Base-by-base conservation (phyloP, 2,329 filamentous ascomycete species). In the Colletotrichum cereale region DNA sequence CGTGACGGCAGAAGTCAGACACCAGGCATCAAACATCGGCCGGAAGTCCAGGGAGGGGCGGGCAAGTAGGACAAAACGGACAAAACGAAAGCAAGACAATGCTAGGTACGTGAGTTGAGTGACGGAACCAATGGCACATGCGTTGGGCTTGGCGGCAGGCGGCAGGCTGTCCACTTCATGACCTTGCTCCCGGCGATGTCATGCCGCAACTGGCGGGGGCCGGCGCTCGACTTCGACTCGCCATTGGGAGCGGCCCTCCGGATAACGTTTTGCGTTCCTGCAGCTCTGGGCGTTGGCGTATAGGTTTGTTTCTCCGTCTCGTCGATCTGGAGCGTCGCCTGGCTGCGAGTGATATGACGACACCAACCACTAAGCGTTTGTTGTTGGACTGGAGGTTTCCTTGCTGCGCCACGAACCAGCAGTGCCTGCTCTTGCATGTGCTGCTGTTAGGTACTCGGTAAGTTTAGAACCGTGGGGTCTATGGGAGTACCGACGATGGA, bases 321-420 rank as follows among this genome's bases (percentile, higher is more conserved):
- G 61, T 31, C 48, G 34, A 63, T 63, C 36, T 52, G 60, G 47
- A 52, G 47, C 60, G 60, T 18, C 24, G 47, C 36, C 26, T 18
- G 47, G 26, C 61, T 42, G 47, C 36, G n/a, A 63, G 47, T 38
- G 34, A 48, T 42, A 26, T 16, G n/a, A 16, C 18, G 44, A 34
- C 21, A 24, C 47, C 31, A 29, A 52, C 34, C 14, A 53, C 21
- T 18, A 62, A 42, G 24, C 4, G 34, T 42, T 40, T 53, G 24
- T 31, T 29, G 60, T 40, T 62, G 61, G 18, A 34, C 21, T 40
- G 34, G 38, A 44, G 21, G 21, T 29, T 34, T 42, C 48, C 60
- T 58, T 52, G 34, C 24, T 56, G 66, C 66, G 53, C 66, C 61
- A 60, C 36, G 61, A 44, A 57, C 52, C 42, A 31, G 66, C 66